Percentiles rank a stretch among this genome's conserved stretches.
Conservation (phyloP, 176 grass and related monocot genomes). For the Hsuehochloa calcarea region DNA sequence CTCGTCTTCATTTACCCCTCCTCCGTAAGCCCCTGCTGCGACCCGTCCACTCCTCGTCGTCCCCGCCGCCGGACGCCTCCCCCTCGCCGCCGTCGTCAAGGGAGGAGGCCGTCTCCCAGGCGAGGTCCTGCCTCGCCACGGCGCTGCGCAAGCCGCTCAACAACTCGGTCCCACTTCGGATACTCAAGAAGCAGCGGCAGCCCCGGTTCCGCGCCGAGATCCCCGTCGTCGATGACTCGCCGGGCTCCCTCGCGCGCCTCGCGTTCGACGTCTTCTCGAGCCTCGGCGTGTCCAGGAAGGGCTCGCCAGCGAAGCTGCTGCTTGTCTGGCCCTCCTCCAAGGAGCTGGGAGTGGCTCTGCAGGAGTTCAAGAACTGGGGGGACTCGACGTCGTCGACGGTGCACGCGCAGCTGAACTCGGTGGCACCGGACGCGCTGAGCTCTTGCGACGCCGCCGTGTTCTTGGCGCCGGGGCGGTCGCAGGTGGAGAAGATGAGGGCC, state of each 20-base stretch:
- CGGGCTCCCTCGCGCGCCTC: conserved; percentile 56
- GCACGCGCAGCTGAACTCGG: conserved; percentile 48
- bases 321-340: conserved; percentile 58
- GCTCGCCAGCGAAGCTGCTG: conserved; percentile 41
- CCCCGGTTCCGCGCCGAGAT: conserved; percentile 76
- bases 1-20: not conserved
- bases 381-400: conserved; percentile 16
- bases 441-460: conserved; percentile 63
- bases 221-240: conserved; percentile 78
- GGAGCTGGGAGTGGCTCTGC: conserved; percentile 28
- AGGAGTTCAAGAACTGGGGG: conserved; percentile 26
- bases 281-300: conserved; percentile 48
- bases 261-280: conserved; percentile 57
- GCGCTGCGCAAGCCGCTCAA: conserved; percentile 67
- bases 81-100: conserved; percentile 56
- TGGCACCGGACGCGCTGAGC: conserved; percentile 27
- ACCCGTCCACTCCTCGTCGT: conserved; percentile 2
- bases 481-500: conserved; percentile 55
- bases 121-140: conserved; percentile 57
- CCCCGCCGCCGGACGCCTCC: not conserved
- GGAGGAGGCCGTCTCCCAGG: conserved; percentile 77
- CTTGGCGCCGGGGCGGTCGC: conserved; percentile 31
- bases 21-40: not conserved
- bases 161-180: conserved; percentile 46
- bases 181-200: conserved; percentile 72